A percentile compares a stretch with the other conserved stretches of the same genome.
phyloP scores from a whole-genome alignment of 1,284 basidiomycete genomes.

The Malassezia arunalokei region DNA sequence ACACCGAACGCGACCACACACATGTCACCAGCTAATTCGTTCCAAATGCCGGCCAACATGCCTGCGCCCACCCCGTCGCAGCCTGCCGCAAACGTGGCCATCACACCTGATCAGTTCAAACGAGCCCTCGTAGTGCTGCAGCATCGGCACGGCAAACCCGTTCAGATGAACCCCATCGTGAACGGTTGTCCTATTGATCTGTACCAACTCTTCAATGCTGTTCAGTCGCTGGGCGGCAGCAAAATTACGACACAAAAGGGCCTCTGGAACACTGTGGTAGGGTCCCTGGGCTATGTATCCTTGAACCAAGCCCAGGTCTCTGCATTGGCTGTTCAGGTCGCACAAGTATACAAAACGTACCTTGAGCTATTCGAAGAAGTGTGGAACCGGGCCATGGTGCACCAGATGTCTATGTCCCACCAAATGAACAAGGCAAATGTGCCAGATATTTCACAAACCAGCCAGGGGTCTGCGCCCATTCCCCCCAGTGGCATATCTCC shows the following conservation, averaged over 20 bases:
- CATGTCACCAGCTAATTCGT: background rate
- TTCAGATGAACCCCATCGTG: constrained; percentile 25
- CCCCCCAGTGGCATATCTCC: background rate
- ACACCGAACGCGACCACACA: background rate
- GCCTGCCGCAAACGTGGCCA: constrained; percentile 18
- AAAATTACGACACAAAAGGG: constrained; percentile 32
- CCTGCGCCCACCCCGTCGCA: constrained; percentile 4
- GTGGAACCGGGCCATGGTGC: constrained; percentile 37
- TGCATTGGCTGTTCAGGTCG: constrained; percentile 23
- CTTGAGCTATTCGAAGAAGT: constrained; percentile 38
- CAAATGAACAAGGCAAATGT: background rate
- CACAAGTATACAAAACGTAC: constrained; percentile 28
- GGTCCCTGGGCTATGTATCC: constrained; percentile 29
- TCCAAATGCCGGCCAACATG: background rate
- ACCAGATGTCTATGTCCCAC: constrained; percentile 27
- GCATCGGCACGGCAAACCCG: constrained; percentile 32
- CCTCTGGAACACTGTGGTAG: constrained; percentile 31
- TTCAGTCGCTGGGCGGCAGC: constrained; percentile 37
- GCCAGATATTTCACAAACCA: background rate
- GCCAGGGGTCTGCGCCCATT: background rate
- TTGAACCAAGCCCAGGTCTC: constrained; percentile 27
- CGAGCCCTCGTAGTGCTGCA: constrained; percentile 35
- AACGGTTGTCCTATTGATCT: constrained; percentile 32
- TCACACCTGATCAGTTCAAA: constrained; percentile 37
- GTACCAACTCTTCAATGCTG: constrained; percentile 34